A percentile compares a stretch with the other conserved stretches of the same genome.
Evolutionary conservation across 106 monocot genomes (phyloP).

Genomic region (Chionographis japonica): DNA sequence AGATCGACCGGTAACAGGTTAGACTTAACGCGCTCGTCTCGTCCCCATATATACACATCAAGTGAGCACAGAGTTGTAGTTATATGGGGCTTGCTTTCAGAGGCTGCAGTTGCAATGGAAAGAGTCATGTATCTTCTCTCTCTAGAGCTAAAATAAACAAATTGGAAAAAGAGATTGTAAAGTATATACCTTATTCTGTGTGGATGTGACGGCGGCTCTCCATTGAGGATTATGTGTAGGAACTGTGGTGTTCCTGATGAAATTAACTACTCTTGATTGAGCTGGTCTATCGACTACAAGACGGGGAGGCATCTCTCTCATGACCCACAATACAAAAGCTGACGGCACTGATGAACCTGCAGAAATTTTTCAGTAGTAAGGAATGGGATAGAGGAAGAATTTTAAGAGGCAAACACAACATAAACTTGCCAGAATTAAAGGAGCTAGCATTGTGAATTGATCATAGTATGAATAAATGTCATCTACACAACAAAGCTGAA

Average conservation of each 20-base stretch:
- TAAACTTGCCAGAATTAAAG: neutral
- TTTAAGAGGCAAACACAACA: neutral
- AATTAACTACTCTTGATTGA: conserved; percentile 33
- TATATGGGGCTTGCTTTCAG: conserved; percentile 66
- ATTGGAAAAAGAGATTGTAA: neutral
- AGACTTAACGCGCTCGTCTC: neutral
- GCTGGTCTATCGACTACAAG: conserved; percentile 11
- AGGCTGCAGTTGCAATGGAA: conserved; percentile 27
- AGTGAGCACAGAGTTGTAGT: neutral
- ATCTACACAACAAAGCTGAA: too few species aligned
- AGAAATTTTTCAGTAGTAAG: conserved; percentile 1
- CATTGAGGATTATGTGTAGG: conserved; percentile 47
- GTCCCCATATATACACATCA: neutral
- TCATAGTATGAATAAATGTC: too few species aligned
- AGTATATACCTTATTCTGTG: conserved; percentile 47
- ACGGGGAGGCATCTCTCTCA: conserved; percentile 61
- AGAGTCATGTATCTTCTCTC: neutral
- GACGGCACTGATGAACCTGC: conserved; percentile 67
- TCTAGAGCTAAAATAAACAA: neutral
- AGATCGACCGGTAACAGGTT: neutral
- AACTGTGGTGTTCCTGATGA: conserved; percentile 27
- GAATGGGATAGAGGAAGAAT: neutral
- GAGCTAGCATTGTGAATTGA: neutral
- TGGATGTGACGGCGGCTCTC: conserved; percentile 46
- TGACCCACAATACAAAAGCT: conserved; percentile 59